Evolutionary conservation across 108 stramenopile genomes (phyloP), one percentile per base, ranked within the genome.

Genomic region (Skeletonema marinoi): DNA sequence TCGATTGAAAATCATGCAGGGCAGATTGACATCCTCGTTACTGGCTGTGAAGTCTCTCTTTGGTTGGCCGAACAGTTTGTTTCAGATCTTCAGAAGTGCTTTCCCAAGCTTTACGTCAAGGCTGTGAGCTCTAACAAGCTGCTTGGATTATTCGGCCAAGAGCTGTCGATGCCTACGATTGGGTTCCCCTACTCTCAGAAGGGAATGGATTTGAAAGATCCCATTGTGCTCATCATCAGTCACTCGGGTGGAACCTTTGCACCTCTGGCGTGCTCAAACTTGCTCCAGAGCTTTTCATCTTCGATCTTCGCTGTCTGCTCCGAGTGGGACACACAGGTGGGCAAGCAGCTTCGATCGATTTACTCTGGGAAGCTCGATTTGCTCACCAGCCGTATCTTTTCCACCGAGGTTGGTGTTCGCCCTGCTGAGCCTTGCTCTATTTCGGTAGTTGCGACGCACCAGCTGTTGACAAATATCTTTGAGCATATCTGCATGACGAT

Each of bases 51-150:
- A 66, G 92, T 92, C 1, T 88, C 86, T 13, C 75, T 96, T 36
- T 96, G 92, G 92, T 44, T 96, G 8, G 95, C 90, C 4, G 92
- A 96, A 64, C 95, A 96, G 69, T 96, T 92, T 87, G 90, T 88
- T 17, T 69, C 77, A 39, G 95, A 93, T 60, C 60, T 96, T 48
- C 70, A 88, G 77, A 89, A 88, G 39, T 59, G 88, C 32, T 90
- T 96, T 70, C 92, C 95, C 19, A 87, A 85, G 70, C 78, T 96
- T 0, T 56, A 62, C 42, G 72, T 91, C 38, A 63, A 81, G 33
- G 81, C 92, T 13, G 74, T 89, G 30, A 87, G 86, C 78, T 84
- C 87, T 64, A 96, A 96, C 85, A 93, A 93, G 78, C 71, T 95
- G 4, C 80, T 95, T 29, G 94, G 91, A 36, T 61, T 92, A 39